A percentile compares a stretch with the other conserved stretches of the same genome.
These are phyloP conservation scores for Xerocomus minutiporus DNA, from an alignment of 1,284 basidiomycete species.

Conservation along the genomic window DNA sequence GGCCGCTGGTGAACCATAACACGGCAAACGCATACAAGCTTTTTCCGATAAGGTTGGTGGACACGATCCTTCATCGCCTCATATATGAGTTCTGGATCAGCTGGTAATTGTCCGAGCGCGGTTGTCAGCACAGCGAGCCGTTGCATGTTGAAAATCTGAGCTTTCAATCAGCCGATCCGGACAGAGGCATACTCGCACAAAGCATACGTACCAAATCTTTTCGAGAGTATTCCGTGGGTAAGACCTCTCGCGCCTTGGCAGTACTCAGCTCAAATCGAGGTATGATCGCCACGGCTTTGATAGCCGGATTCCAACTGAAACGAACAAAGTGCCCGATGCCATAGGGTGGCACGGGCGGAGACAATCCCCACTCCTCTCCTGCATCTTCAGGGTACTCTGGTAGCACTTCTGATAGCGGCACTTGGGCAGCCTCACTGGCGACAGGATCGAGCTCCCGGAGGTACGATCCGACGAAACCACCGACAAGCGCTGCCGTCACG, in stretches of 20 bases:
- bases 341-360: constrained; percentile 83
- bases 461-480: constrained; percentile 98
- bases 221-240: constrained; percentile 81
- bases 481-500: constrained; percentile 94
- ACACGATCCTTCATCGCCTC: constrained; percentile 99
- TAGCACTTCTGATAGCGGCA: constrained; percentile 93
- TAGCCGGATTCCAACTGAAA: constrained; percentile 83
- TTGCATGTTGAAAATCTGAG: constrained; percentile 95
- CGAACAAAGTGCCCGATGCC: constrained; percentile 95
- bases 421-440: constrained; percentile 74
- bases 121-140: constrained; percentile 97
- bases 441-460: constrained; percentile 83
- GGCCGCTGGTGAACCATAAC: background rate
- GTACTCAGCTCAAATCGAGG: constrained; percentile 97
- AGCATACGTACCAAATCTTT: constrained; percentile 78
- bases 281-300: constrained; percentile 93
- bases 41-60: constrained; percentile 94
- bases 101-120: constrained; percentile 85
- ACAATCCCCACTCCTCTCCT: constrained; percentile 82
- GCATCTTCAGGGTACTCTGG: constrained; percentile 96
- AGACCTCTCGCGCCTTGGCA: constrained; percentile 86
- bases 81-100: constrained; percentile 92
- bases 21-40: constrained; percentile 54
- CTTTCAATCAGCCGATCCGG: constrained; percentile 3
- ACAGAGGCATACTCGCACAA: background rate